Evolutionary conservation across 306 rosid genomes (phyloP).

Genomic region (Pueraria montana): DNA sequence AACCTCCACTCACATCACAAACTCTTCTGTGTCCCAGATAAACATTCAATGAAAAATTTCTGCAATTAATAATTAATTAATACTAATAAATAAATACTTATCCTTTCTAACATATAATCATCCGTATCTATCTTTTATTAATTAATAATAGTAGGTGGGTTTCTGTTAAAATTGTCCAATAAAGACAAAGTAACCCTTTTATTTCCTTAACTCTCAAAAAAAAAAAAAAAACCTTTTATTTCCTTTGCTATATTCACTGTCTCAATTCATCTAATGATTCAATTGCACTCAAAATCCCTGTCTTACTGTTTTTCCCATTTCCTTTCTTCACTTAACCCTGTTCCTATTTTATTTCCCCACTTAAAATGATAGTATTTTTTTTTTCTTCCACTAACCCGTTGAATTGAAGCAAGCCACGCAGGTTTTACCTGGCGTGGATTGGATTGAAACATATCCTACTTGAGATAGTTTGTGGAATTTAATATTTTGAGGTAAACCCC

Average conservation of each 20-base stretch:
- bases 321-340: slow-evolving; percentile 56
- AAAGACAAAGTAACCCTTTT: slow-evolving; percentile 36
- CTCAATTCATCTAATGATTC: slow-evolving; percentile 42
- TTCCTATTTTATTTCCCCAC: slow-evolving; percentile 14
- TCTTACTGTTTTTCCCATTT: slow-evolving; percentile 40
- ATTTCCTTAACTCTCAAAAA: slow-evolving; percentile 48
- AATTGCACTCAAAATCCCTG: slow-evolving; percentile 40
- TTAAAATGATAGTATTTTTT: neutral
- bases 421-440: slow-evolving; percentile 43
- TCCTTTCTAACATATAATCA: no score
- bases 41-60: neutral
- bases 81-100: neutral
- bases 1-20: neutral
- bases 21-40: neutral
- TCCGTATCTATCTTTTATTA: neutral
- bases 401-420: neutral
- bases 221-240: no score
- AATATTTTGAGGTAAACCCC: slow-evolving; percentile 40
- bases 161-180: slow-evolving; percentile 4
- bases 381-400: neutral
- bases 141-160: neutral
- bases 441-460: slow-evolving; percentile 44
- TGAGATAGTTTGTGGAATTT: slow-evolving; percentile 32
- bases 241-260: no score
- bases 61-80: neutral